These are phyloP conservation scores for Ammopiptanthus mongolicus DNA, from an alignment of 306 rosid genomes.

Conservation along the genomic window DNA sequence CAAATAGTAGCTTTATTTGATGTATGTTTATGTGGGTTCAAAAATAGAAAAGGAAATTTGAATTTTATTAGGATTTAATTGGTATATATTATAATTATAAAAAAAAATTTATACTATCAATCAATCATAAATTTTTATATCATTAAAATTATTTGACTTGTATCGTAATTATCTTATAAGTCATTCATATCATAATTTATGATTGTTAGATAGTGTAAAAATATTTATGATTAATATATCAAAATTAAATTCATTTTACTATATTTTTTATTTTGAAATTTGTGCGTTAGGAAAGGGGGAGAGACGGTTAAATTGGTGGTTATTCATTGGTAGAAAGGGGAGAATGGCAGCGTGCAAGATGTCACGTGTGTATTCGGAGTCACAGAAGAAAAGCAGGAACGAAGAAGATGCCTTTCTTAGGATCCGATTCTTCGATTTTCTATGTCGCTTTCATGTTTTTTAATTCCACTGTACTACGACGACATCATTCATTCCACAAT, in stretches of 20 bases:
- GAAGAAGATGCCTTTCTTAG: conserved; percentile 17
- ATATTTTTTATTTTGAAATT: background rate
- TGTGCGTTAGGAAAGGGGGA: background rate
- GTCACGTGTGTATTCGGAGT: conserved; percentile 19
- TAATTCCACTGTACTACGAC: background rate
- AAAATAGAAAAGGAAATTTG: background rate
- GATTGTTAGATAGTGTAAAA: no score
- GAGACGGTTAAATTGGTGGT: conserved; percentile 38
- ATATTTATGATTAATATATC: no score
- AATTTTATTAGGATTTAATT: no score
- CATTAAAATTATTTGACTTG: no score
- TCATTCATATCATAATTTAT: no score
- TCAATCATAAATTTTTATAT: no score
- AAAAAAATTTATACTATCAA: no score
- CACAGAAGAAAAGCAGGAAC: background rate
- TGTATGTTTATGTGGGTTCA: background rate
- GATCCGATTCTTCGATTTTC: conserved; percentile 20
- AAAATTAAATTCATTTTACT: no score
- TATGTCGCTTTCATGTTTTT: background rate
- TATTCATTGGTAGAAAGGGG: background rate
- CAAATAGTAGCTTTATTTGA: background rate
- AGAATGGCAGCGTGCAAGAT: conserved; percentile 24
- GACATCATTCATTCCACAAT: background rate
- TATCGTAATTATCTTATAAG: no score
- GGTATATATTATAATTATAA: no score